A percentile compares a stretch with the other conserved stretches of the same genome.
phyloP scores from a whole-genome alignment of 306 rosid species.

The Sphenostylis stenocarpa region DNA sequence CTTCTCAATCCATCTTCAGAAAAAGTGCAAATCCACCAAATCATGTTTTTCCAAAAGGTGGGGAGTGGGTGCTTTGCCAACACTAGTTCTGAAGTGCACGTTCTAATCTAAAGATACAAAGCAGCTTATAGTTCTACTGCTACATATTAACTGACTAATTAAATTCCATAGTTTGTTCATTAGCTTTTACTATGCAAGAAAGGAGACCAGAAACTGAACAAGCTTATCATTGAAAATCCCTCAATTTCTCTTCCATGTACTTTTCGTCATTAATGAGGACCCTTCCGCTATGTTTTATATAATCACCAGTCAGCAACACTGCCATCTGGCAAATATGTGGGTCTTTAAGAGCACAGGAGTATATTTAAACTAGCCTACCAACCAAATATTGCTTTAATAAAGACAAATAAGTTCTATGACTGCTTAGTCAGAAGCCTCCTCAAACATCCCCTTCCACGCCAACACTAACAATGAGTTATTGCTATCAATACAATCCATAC shows the following conservation, averaged over 20 bases:
- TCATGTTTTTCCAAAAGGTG: too few species aligned
- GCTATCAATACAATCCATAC: background rate
- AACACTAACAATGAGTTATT: background rate
- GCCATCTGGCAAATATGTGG: background rate
- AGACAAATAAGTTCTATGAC: background rate
- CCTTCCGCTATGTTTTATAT: background rate
- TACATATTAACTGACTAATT: background rate
- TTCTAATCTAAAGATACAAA: background rate
- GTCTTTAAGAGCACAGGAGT: background rate
- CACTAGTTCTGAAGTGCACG: background rate
- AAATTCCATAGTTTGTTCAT: conserved; percentile 3
- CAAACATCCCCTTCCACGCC: background rate
- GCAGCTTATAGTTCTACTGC: background rate
- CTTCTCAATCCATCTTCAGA: too few species aligned
- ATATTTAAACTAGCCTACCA: background rate
- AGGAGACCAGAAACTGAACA: background rate
- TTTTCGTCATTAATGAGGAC: background rate
- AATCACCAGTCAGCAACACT: background rate
- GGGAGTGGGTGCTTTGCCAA: too few species aligned
- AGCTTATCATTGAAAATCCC: background rate
- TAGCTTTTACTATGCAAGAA: background rate
- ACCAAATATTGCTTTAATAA: background rate
- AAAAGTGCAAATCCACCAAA: too few species aligned
- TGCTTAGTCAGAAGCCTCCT: background rate
- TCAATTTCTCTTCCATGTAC: background rate